Conservation (phyloP, 2,329 filamentous ascomycete species). For the Fusarium liriodendri region DNA sequence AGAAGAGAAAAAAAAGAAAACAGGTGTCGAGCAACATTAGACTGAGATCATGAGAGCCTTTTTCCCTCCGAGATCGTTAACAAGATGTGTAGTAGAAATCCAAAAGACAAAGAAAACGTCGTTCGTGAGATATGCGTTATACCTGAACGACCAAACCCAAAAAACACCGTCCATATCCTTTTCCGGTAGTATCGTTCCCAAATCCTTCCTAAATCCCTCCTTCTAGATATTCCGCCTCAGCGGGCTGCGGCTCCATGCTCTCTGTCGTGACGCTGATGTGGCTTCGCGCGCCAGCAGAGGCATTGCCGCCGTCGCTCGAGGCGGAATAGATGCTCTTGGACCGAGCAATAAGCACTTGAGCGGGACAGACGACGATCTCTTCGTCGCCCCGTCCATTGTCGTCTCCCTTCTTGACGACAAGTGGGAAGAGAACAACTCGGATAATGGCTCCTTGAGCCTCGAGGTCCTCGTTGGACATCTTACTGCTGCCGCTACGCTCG, state of each 20-base stretch:
- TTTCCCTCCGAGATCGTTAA: constrained; percentile 9
- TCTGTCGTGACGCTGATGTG: constrained; percentile 53
- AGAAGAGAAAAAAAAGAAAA: not conserved
- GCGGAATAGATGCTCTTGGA: constrained; percentile 57
- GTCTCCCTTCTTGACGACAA: constrained; percentile 96
- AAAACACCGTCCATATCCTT: constrained; percentile 33
- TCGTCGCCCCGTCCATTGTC: constrained; percentile 89
- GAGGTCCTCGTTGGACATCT: constrained; percentile 77
- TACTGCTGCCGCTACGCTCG: constrained; percentile 78
- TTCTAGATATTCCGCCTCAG: constrained; percentile 50
- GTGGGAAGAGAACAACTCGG: constrained; percentile 92
- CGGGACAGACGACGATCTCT: constrained; percentile 94
- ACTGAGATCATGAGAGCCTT: constrained; percentile 31
- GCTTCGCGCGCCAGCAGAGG: constrained; percentile 53
- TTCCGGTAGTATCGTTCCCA: constrained; percentile 32
- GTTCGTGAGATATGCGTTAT: constrained; percentile 22
- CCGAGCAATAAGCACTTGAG: constrained; percentile 86
- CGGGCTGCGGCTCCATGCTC: constrained; percentile 40
- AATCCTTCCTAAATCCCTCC: constrained; percentile 43
- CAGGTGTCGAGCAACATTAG: constrained; percentile 17
- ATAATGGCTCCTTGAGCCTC: constrained; percentile 82
- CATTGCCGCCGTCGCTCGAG: constrained; percentile 64
- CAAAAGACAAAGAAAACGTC: constrained; percentile 26
- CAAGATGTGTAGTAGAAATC: not conserved
- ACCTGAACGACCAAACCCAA: constrained; percentile 9